Conservation (phyloP, 2,329 filamentous ascomycete species). For the Cordyceps farinosa region DNA sequence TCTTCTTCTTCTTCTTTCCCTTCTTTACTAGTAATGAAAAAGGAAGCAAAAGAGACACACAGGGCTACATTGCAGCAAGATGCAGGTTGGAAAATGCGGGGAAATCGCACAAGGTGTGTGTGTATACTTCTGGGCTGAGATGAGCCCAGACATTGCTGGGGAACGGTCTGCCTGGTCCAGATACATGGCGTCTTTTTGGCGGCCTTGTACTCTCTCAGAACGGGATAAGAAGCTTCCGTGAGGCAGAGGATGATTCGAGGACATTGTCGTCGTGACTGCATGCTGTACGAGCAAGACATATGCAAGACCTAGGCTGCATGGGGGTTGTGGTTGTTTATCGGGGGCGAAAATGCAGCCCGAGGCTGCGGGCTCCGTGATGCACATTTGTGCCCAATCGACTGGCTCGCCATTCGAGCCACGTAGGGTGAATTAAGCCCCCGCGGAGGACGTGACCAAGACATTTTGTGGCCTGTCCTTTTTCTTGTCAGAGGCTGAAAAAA, state of each 20-base stretch:
- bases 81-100: neutral
- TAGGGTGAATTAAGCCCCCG: neutral
- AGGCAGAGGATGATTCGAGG: neutral
- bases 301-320: neutral
- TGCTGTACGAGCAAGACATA: slow-evolving; percentile 9
- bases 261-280: slow-evolving; percentile 5
- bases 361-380: neutral
- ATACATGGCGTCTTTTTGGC: no score
- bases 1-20: neutral
- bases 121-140: neutral
- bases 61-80: neutral
- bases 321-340: neutral
- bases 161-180: no score
- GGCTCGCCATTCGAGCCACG: slow-evolving; percentile 10
- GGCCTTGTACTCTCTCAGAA: neutral
- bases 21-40: neutral
- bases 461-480: neutral
- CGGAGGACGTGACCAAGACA: neutral
- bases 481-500: neutral
- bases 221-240: neutral
- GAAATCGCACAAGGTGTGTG: neutral
- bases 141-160: neutral
- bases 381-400: slow-evolving; percentile 15
- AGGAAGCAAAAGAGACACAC: neutral
- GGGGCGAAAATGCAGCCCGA: slow-evolving; percentile 8